Base-by-base conservation (phyloP, 2,329 filamentous ascomycete genomes). In the Penicillium sp. region DNA sequence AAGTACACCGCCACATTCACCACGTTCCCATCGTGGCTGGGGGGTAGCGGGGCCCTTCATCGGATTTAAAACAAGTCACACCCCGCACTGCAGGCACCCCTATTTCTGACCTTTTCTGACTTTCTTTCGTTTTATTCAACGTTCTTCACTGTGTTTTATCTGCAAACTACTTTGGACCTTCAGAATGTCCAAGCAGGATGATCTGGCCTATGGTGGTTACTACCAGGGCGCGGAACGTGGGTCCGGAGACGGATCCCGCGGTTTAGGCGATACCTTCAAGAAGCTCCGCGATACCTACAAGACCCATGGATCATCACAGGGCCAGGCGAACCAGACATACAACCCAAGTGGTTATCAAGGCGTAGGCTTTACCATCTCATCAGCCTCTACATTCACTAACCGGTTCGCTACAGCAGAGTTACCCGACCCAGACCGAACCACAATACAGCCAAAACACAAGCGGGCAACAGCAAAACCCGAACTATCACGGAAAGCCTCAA, bases 161-260 rank as follows among this genome's bases (percentile, higher is more conserved):
- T 34, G 29, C 38, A 34, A 41, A 5, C 31, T 40, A 38, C 34
- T 40, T 54, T 47, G 25, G 25, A 34, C 27, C 8, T 6, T 29
- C 51, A 50, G 46, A 29, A 77, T 77, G 75, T 72, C 75, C 19
- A 66, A 72, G 49, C 68, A 75, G 55, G 79, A 84, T 63, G 75
- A 77, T 59, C 66, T 85, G 67, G 82, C 82, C 53, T 85, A 85
- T 67, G 82, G 82, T 60, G 77, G 81, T 36, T 82, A 81, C 63
- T 67, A 74, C 66, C 68, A 66, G 58, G 45, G 38, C 15, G 72
- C 57, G 63, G 68, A 64, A 62, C 72, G 69, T 51, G 70, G 66
- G 50, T 70, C 63, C 6, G 61, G 63, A 41, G 66, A 78, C 44
- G 73, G 72, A 40, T 77, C 81, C 43, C 75, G 81, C 40, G 79